Percentiles rank a stretch among this genome's conserved stretches.
phyloP scores from a whole-genome alignment of 805 yeast species.

The Spathaspora sp. region DNA sequence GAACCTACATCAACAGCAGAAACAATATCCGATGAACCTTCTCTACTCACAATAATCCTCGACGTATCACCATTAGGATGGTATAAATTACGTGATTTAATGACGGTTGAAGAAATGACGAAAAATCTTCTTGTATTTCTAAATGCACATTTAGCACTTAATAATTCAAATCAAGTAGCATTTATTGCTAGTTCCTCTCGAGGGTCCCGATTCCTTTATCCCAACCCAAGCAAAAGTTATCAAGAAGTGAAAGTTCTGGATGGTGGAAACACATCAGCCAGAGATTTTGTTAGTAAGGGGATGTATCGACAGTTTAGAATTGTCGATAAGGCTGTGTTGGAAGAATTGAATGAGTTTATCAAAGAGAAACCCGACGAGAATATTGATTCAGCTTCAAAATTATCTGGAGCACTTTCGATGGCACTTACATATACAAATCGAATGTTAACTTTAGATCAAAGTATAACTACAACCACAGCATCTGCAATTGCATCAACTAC shows the following conservation, averaged over 20 bases:
- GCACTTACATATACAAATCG: constrained; percentile 80
- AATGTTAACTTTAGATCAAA: constrained; percentile 46
- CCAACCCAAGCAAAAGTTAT: constrained; percentile 33
- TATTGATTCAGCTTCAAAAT: constrained; percentile 42
- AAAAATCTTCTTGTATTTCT: constrained; percentile 69
- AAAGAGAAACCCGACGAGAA: constrained; percentile 12
- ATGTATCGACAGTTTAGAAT: constrained; percentile 84
- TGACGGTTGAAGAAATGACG: constrained; percentile 56
- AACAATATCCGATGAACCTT: constrained; percentile 49
- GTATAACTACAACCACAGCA: constrained; percentile 42
- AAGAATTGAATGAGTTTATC: constrained; percentile 43
- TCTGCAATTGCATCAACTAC: constrained; percentile 41
- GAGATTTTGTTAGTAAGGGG: constrained; percentile 41
- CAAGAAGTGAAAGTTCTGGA: constrained; percentile 9
- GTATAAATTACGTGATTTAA: constrained; percentile 44
- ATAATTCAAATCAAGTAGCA: constrained; percentile 80
- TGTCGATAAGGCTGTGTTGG: constrained; percentile 71
- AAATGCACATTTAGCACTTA: constrained; percentile 84
- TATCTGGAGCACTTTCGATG: constrained; percentile 78
- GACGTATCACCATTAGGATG: constrained; percentile 77
- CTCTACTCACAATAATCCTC: constrained; percentile 70
- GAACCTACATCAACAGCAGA: constrained; percentile 26
- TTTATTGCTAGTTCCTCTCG: constrained; percentile 71
- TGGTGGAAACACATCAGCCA: constrained; percentile 4
- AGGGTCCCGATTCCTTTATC: constrained; percentile 71